Evolutionary conservation across 441 rosid genomes (phyloP), one percentile per base, ranked within the genome.

Genomic region (Sinapis alba): DNA sequence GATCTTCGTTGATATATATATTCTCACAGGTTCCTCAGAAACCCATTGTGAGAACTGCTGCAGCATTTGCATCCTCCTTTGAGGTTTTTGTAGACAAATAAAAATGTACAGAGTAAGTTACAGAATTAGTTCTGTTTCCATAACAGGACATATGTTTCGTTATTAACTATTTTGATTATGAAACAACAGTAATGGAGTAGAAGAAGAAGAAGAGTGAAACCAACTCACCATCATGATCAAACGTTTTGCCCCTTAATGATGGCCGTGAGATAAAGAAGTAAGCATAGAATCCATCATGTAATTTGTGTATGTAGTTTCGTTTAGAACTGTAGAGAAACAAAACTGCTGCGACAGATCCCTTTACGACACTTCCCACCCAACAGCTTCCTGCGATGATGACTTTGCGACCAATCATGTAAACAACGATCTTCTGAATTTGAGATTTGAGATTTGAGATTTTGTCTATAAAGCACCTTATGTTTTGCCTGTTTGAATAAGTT

Each of bases 291-390:
- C 6, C 12, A 13, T 47, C 7, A 11, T 11, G 16, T 59, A 27
- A 75, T 54, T 62, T 60, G 62, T 61, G 24, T 50, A 8, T 8
- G 45, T 51, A 10, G 36, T 19, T 32, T 56, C 4, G 1, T 0
- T 8, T 12, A 6, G 38, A 62, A 41, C 19, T 72, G 23, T 83
- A 91, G 97, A 83, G 96, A 89, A 82, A 88, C 90, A 11, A 91
- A 87, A 76, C 81, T 91, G 13, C 79, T 91, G 71, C 83, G 89
- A 79, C 88, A 86, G 80, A 87, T 89, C 68, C 96, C 95, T 0
- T 68, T 91, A 50, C 84, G 96, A 59, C 87, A 91, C 77, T 94
- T 91, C 84, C 93, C 94, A 24, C 69, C 69, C 11, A 85, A 68
- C 80, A 84, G 92, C 78, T 90, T 91, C 73, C 89, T 91, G 4